These are phyloP conservation scores for Tinospora cordifolia DNA, from an alignment of 164 flowering plant genomes.

Conservation along the genomic window DNA sequence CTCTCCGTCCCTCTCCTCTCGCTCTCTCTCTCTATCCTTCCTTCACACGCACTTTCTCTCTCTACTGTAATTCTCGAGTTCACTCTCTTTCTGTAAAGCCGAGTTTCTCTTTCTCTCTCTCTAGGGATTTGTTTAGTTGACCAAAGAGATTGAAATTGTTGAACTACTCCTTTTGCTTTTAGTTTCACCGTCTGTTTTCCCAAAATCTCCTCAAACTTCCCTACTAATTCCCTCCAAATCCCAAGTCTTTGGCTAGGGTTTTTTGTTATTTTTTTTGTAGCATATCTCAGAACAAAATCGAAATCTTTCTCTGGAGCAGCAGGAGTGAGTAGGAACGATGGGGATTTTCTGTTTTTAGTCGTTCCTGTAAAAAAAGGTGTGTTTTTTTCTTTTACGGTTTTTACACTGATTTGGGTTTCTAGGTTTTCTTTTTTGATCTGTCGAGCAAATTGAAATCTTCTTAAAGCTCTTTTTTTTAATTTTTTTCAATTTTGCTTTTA, in stretches of 20 bases:
- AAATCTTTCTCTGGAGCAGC: neutral
- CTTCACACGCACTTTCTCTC: neutral
- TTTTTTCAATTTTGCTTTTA: neutral
- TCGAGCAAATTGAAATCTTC: neutral
- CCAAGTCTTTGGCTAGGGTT: constrained; percentile 5
- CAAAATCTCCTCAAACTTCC: neutral
- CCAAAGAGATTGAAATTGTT: constrained; percentile 1
- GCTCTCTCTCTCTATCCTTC: neutral
- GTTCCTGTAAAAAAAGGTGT: constrained; percentile 1
- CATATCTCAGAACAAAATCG: too few relatives aligned
- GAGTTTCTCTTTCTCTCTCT: neutral
- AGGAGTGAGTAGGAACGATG: neutral
- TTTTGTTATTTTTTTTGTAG: neutral
- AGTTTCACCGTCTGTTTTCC: neutral
- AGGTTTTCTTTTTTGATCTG: neutral
- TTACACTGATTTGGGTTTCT: neutral
- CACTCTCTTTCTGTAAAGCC: neutral
- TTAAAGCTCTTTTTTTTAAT: neutral
- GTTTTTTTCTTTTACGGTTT: neutral
- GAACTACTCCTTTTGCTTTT: neutral
- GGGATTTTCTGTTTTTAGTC: neutral
- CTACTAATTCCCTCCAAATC: constrained; percentile 6
- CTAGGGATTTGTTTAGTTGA: neutral
- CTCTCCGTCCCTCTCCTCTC: neutral
- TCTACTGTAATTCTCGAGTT: neutral